Percentiles rank a stretch among this genome's conserved stretches.
These are phyloP conservation scores for Aspergillus amoenus DNA, from an alignment of 2,329 filamentous ascomycete species.

Conservation along the genomic window DNA sequence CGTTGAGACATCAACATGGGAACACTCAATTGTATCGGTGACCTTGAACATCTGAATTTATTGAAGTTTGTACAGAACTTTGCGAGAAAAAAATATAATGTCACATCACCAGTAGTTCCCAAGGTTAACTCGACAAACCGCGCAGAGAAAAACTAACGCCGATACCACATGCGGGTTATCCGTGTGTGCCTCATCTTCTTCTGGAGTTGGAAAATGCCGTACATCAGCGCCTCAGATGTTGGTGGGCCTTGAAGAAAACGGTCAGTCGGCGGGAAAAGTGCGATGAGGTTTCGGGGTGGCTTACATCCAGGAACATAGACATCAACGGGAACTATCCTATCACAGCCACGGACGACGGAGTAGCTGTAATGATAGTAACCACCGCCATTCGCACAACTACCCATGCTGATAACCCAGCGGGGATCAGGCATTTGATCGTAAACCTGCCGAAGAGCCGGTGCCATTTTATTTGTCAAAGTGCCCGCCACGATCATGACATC, in stretches of 20 bases:
- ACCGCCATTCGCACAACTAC: constrained; percentile 80
- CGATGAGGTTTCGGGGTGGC: constrained; percentile 32
- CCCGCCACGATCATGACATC: constrained; percentile 94
- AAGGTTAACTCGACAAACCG: neutral
- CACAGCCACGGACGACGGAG: constrained; percentile 72
- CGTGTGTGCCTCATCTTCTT: constrained; percentile 69
- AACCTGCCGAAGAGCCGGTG: constrained; percentile 81
- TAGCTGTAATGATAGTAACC: constrained; percentile 90
- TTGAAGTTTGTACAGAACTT: constrained; percentile 9
- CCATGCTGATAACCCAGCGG: constrained; percentile 85
- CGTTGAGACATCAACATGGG: neutral
- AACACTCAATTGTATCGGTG: neutral
- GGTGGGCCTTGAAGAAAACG: constrained; percentile 43
- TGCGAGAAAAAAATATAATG: constrained; percentile 5
- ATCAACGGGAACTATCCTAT: constrained; percentile 79
- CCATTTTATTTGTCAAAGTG: constrained; percentile 96
- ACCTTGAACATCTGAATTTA: neutral
- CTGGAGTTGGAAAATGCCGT: constrained; percentile 74
- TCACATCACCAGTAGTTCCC: neutral
- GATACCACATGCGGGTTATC: constrained; percentile 60
- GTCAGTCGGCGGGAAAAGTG: constrained; percentile 1
- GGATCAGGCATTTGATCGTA: constrained; percentile 97
- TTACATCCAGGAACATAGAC: constrained; percentile 79
- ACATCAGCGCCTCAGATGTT: constrained; percentile 57
- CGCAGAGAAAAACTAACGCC: constrained; percentile 38